These are phyloP conservation scores for Mortierella sp. DNA, from an alignment of 371 early-diverging fungal species.

Conservation along the genomic window DNA sequence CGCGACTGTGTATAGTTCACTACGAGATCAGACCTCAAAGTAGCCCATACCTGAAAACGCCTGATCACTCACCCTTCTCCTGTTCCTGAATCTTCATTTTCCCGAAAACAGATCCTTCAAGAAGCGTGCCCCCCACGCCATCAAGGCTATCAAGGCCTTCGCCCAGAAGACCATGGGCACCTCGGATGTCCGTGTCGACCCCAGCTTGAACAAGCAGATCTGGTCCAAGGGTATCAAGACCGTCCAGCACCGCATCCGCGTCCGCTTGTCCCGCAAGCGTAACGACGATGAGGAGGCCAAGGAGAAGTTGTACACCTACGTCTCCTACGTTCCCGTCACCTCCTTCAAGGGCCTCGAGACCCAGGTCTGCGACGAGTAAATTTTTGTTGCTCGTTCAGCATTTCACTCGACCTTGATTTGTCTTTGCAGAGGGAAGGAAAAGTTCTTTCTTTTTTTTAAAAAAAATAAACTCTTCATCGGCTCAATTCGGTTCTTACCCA, in stretches of 20 bases:
- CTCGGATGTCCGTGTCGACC: conserved; percentile 86
- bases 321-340: conserved; percentile 87
- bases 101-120: conserved; percentile 83
- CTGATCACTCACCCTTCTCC: conserved; percentile 11
- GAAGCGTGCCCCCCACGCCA: conserved; percentile 95
- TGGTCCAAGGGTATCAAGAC: conserved; percentile 95
- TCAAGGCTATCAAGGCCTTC: conserved; percentile 92
- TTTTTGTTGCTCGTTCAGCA: neutral
- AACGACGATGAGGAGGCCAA: conserved; percentile 95
- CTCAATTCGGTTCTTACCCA: conserved; percentile 60
- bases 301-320: conserved; percentile 95
- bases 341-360: conserved; percentile 89
- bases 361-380: conserved; percentile 70
- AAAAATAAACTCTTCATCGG: conserved; percentile 62
- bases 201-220: conserved; percentile 84
- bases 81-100: conserved; percentile 14
- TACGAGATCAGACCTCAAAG: neutral
- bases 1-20: neutral
- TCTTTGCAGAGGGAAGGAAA: neutral
- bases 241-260: conserved; percentile 93
- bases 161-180: conserved; percentile 94
- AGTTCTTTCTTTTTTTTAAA: conserved; percentile 24
- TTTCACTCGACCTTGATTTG: conserved; percentile 4
- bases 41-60: conserved; percentile 25
- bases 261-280: conserved; percentile 92